phyloP scores from a whole-genome alignment of 1,284 basidiomycete species.

The Anthracocystis panici-leucophaei region DNA sequence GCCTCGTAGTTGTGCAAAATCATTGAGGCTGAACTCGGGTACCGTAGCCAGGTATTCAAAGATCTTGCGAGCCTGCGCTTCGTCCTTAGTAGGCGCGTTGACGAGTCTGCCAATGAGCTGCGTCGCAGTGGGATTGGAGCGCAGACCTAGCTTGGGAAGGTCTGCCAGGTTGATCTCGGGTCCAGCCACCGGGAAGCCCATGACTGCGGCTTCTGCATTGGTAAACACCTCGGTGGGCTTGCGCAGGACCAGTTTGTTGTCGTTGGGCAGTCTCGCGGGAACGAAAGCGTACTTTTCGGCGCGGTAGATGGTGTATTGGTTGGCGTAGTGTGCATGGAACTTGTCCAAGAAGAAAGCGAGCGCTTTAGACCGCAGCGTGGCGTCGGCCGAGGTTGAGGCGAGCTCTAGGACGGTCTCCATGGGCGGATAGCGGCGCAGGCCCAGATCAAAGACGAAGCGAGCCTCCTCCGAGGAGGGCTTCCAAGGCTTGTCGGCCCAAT shows the following conservation, averaged over 20 bases:
- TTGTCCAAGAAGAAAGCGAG: slow-evolving; percentile 64
- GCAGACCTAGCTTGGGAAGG: slow-evolving; percentile 79
- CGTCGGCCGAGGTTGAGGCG: slow-evolving; percentile 42
- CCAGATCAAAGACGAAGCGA: slow-evolving; percentile 83
- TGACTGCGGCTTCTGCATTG: slow-evolving; percentile 77
- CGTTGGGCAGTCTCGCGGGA: slow-evolving; percentile 73
- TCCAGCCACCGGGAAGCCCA: slow-evolving; percentile 81
- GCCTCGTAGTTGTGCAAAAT: slow-evolving; percentile 44
- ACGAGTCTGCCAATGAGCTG: slow-evolving; percentile 78
- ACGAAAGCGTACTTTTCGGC: slow-evolving; percentile 76
- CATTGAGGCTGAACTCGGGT: slow-evolving; percentile 50
- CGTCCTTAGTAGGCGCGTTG: slow-evolving; percentile 76
- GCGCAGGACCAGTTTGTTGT: slow-evolving; percentile 74
- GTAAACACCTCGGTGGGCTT: slow-evolving; percentile 83
- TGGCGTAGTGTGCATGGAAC: slow-evolving; percentile 54
- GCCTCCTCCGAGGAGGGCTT: slow-evolving; percentile 73
- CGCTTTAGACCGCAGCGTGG: slow-evolving; percentile 46
- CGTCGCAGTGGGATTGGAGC: slow-evolving; percentile 79
- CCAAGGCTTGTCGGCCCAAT: slow-evolving; percentile 79
- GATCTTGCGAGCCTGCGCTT: slow-evolving; percentile 76
- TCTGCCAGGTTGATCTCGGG: slow-evolving; percentile 73
- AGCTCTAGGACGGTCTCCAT: slow-evolving; percentile 73
- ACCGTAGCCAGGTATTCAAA: slow-evolving; percentile 81
- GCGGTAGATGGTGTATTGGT: slow-evolving; percentile 47
- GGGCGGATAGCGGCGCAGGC: slow-evolving; percentile 80